Conservation (phyloP, 2,329 filamentous ascomycete species). For the Aspergillus aculeatinus region DNA sequence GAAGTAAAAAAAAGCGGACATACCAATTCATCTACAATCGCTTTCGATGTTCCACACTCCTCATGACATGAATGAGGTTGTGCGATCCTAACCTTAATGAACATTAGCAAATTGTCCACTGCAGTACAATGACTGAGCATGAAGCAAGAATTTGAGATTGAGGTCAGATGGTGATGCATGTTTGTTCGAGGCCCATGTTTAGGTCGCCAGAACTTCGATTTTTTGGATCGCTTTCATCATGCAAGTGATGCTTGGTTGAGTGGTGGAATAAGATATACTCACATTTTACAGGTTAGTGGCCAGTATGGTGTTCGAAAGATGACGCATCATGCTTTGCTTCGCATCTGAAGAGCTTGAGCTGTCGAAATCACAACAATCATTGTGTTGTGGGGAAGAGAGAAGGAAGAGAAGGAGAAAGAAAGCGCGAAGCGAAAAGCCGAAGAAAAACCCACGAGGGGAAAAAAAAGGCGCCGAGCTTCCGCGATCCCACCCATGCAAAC, state of each 20-base stretch:
- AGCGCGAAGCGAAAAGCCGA: constrained; percentile 21
- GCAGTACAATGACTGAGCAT: background rate
- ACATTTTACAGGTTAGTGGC: constrained; percentile 26
- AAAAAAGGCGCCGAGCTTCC: constrained; percentile 9
- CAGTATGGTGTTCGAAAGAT: background rate
- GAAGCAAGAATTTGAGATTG: constrained; percentile 10
- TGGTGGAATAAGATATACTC: constrained; percentile 20
- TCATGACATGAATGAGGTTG: background rate
- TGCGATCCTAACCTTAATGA: background rate
- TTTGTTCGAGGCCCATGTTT: constrained; percentile 57
- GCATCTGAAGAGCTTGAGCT: constrained; percentile 23
- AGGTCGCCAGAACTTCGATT: constrained; percentile 53
- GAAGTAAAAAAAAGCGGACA: background rate
- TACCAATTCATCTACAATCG: background rate
- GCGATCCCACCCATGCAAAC: constrained; percentile 32
- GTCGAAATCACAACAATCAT: background rate
- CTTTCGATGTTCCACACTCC: background rate
- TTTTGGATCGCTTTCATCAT: constrained; percentile 55
- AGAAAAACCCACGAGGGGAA: constrained; percentile 19
- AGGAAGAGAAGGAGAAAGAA: constrained; percentile 24
- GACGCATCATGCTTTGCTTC: constrained; percentile 6
- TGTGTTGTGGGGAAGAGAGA: constrained; percentile 15
- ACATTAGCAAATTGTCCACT: constrained; percentile 13
- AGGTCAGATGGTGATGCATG: constrained; percentile 63
- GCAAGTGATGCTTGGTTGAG: constrained; percentile 14